Evolutionary conservation across 2,329 filamentous ascomycete species (phyloP).

Genomic region (Trichophyton rubrum): DNA sequence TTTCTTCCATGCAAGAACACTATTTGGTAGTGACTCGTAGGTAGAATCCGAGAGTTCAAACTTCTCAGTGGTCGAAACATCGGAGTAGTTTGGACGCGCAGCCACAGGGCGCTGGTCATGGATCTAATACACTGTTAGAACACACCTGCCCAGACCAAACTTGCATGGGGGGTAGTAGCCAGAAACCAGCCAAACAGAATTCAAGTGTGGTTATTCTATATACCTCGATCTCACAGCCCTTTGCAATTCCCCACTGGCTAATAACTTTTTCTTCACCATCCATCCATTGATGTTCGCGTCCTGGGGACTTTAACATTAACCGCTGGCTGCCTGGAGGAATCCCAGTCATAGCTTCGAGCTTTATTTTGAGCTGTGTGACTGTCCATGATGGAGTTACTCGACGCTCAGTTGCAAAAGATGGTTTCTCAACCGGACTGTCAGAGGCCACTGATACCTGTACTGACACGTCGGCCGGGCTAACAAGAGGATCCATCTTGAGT

Average conservation of each 20-base stretch:
- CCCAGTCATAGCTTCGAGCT: conserved; percentile 86
- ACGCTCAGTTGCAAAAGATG: conserved; percentile 58
- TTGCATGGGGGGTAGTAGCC: background rate
- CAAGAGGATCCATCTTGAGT: conserved; percentile 22
- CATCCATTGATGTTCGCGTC: conserved; percentile 47
- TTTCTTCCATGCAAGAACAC: conserved; percentile 91
- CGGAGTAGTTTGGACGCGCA: conserved; percentile 66
- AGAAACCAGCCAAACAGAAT: background rate
- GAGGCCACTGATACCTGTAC: conserved; percentile 28
- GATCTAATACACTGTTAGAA: conserved; percentile 42
- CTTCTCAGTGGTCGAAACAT: conserved; percentile 71
- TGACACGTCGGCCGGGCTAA: conserved; percentile 28
- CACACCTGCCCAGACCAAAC: background rate
- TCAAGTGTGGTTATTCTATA: conserved; percentile 4
- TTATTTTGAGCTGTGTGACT: conserved; percentile 67
- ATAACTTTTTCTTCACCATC: conserved; percentile 58
- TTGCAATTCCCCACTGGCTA: conserved; percentile 38
- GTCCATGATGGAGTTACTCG: conserved; percentile 89
- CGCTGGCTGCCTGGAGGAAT: conserved; percentile 69
- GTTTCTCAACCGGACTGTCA: conserved; percentile 12
- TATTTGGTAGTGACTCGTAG: conserved; percentile 77
- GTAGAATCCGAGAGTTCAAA: conserved; percentile 76
- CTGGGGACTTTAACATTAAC: conserved; percentile 56
- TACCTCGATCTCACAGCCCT: conserved; percentile 35
- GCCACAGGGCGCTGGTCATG: conserved; percentile 64